Percentiles rank a stretch among this genome's conserved stretches.
These are phyloP conservation scores for Elsinoe ampelina DNA, from an alignment of 2,329 filamentous ascomycete genomes.

Conservation along the genomic window DNA sequence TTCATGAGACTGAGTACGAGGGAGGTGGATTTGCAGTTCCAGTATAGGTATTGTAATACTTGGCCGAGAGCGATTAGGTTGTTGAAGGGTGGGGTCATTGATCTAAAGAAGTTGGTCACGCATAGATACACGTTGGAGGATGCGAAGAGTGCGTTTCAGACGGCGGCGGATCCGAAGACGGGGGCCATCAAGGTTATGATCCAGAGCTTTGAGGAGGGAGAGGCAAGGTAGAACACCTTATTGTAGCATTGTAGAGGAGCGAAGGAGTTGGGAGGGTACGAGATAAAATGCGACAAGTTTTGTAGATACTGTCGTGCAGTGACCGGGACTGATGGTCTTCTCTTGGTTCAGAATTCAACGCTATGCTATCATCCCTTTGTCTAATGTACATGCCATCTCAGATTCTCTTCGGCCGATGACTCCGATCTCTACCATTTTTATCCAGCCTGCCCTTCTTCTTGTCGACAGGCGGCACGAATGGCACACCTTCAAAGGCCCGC, in stretches of 20 bases:
- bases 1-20: conserved; percentile 88
- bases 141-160: conserved; percentile 80
- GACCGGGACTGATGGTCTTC: not conserved
- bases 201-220: conserved; percentile 49
- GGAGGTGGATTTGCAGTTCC: conserved; percentile 91
- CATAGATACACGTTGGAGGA: conserved; percentile 81
- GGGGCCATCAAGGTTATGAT: conserved; percentile 98
- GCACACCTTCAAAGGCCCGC: conserved; percentile 22
- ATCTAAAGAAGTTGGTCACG: conserved; percentile 74
- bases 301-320: not conserved
- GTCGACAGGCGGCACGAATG: conserved; percentile 28
- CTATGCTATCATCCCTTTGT: not conserved
- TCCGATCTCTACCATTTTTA: conserved; percentile 28
- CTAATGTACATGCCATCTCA: conserved; percentile 3
- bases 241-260: not conserved
- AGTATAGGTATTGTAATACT: conserved; percentile 93
- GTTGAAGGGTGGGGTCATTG: conserved; percentile 73
- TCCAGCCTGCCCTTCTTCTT: conserved; percentile 24
- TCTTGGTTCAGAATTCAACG: not conserved
- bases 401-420: conserved; percentile 26
- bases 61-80: conserved; percentile 90
- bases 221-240: too few relatives aligned
- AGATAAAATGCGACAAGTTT: not conserved
- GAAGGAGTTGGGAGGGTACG: not conserved
- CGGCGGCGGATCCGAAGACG: conserved; percentile 75